Base-by-base conservation (phyloP, 176 grass and related monocot species). In the Zea luxurians region DNA sequence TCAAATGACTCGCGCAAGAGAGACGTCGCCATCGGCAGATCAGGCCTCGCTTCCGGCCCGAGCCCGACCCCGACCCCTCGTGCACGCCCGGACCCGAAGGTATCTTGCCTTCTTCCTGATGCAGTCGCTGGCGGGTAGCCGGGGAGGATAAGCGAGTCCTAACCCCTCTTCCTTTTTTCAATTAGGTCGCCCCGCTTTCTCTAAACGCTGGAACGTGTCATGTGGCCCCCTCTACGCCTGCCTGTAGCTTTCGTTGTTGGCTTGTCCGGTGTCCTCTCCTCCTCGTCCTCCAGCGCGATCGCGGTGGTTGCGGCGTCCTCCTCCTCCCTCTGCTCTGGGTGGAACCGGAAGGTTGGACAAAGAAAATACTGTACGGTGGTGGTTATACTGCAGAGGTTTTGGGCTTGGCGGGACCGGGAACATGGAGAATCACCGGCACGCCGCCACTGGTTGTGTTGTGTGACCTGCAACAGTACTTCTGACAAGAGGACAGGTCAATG, bases 271-370 rank as follows among this genome's bases (percentile, higher is more conserved):
- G 36, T 53, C 73, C 9, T 5, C 0, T 4, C 8, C 55, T 3
- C 8, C 55, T 21, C 55, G 55, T 59, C 55, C n/a, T 21, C 55
- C 46, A 7, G 3, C 8, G 59, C 10, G 21, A 34, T 55, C 53
- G 17, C 21, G 21, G 76, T 47, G 76, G 86, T 70, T 84, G 64
- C 82, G 42, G 38, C 70, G 71, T 88, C 86, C 8, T 58, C 75
- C 48, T 88, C 81, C 9, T 5, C 21, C 59, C 21, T 27, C 27
- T 27, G 27, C 27, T 27, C 27, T 1, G 27, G 27, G 0, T 20
- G 40, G 16, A 58, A 13, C 16, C 11, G 40, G 16, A 58, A 60
- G 5, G 4, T 20, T 70, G 54, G 38, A n/a, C 55, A 1, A 13
- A 3, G 0, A 13, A 2, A 8, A 4, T 0, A 21, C 15, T 6